These are phyloP conservation scores for Fusarium dlaminii DNA, from an alignment of 2,329 filamentous ascomycete genomes.

Conservation along the genomic window DNA sequence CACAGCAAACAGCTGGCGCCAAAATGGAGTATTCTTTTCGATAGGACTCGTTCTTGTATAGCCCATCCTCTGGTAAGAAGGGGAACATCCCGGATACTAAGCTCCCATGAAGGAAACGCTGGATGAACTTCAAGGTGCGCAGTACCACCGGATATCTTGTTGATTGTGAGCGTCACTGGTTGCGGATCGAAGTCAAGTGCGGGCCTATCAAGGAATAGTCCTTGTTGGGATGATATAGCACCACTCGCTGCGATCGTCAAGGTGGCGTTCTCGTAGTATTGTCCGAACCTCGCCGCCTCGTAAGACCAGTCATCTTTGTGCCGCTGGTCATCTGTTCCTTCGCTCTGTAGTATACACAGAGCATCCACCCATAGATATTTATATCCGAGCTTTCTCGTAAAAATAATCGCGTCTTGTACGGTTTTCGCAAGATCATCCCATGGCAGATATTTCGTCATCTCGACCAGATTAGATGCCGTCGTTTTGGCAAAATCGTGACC, in stretches of 20 bases:
- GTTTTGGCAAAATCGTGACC: not conserved
- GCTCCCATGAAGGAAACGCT: not conserved
- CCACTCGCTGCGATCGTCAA: not conserved
- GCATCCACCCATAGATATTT: not conserved
- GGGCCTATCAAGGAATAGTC: not conserved
- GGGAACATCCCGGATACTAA: not conserved
- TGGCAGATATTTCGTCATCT: not conserved
- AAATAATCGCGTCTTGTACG: not conserved
- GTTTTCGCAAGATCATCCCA: not conserved
- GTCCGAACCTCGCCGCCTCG: not conserved
- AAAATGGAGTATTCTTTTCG: not conserved
- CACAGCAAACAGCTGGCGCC: not conserved
- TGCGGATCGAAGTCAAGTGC: not conserved
- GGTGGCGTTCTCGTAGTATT: not conserved
- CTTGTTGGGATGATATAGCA: not conserved
- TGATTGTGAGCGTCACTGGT: not conserved
- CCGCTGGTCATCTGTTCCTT: not conserved
- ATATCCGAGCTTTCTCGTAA: not conserved
- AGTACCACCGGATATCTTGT: not conserved
- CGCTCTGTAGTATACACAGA: conserved; percentile 1
- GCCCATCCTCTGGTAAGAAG: not conserved
- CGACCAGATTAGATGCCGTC: not conserved
- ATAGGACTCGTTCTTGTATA: not conserved
- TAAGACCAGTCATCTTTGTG: not conserved
- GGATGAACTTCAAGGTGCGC: not conserved